Percentiles rank a stretch among this genome's conserved stretches.
phyloP scores from a whole-genome alignment of 2,329 filamentous ascomycete species.

The Nemania serpens region DNA sequence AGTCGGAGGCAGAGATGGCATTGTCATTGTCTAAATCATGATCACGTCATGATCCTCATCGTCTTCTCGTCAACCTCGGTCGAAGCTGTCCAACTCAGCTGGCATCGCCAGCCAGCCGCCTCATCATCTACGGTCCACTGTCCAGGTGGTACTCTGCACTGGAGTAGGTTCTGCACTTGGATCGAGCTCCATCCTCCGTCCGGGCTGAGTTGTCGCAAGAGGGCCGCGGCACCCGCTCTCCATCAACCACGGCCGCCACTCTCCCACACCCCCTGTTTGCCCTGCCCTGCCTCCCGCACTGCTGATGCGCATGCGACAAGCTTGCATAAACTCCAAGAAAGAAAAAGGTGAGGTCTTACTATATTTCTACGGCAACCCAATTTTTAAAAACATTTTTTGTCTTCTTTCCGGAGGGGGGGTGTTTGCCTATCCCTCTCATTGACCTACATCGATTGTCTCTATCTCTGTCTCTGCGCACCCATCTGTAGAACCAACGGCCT shows the following conservation, averaged over 20 bases:
- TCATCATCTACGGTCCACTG: not conserved
- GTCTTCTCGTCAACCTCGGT: not conserved
- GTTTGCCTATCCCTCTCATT: slow-evolving; percentile 1
- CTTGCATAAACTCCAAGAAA: slow-evolving; percentile 34
- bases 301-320: slow-evolving; percentile 34
- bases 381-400: no score
- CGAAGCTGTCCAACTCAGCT: not conserved
- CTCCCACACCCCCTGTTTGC: slow-evolving; percentile 23
- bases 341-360: slow-evolving; percentile 31
- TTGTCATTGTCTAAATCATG: not conserved
- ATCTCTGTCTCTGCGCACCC: not conserved
- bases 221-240: slow-evolving; percentile 18
- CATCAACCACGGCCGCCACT: slow-evolving; percentile 13
- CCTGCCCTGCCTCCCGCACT: slow-evolving; percentile 23
- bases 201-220: slow-evolving; percentile 18
- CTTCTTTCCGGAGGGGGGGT: slow-evolving; percentile 6
- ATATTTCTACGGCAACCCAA: slow-evolving; percentile 24
- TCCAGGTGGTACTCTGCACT: not conserved
- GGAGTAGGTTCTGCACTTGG: no score
- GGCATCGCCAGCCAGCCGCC: slow-evolving; percentile 5
- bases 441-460: slow-evolving; percentile 2
- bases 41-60: slow-evolving; percentile 7
- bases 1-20: not conserved
- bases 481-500: slow-evolving; percentile 10
- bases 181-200: not conserved